Percentiles rank a stretch among this genome's conserved stretches.
Evolutionary conservation across 1,284 basidiomycete species (phyloP).

Genomic region (Porodaedalea pini): DNA sequence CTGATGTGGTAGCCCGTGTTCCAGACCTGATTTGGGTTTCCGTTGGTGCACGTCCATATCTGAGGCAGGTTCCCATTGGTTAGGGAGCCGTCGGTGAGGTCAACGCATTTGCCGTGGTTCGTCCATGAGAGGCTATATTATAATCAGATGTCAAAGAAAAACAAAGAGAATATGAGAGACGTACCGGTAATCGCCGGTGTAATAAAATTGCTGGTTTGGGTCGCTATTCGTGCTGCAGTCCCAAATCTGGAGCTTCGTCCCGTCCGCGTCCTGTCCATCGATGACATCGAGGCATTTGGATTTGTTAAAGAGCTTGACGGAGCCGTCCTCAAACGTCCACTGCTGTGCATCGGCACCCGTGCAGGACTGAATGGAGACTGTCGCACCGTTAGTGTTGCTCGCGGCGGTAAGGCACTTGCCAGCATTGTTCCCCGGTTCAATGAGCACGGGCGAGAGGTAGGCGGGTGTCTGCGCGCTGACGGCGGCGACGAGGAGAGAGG

Average conservation of each 20-base stretch:
- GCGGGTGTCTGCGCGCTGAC: conserved; percentile 16
- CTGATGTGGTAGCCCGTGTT: conserved; percentile 44
- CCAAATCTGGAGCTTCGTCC: conserved; percentile 47
- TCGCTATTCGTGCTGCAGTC: conserved; percentile 36
- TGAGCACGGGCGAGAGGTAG: conserved; percentile 30
- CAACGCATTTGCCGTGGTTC: conserved; percentile 45
- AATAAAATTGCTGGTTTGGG: conserved; percentile 43
- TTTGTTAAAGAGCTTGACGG: conserved; percentile 39
- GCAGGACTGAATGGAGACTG: conserved; percentile 43
- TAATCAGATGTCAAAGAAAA: not conserved
- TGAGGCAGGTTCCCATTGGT: conserved; percentile 41
- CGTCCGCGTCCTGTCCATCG: conserved; percentile 37
- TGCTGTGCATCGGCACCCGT: conserved; percentile 38
- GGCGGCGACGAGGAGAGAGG: conserved; percentile 8
- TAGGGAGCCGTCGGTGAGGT: conserved; percentile 39
- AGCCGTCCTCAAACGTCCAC: conserved; percentile 43
- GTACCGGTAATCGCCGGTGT: conserved; percentile 38
- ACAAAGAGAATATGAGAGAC: not conserved
- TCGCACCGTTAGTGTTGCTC: conserved; percentile 43
- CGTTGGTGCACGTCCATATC: conserved; percentile 40
- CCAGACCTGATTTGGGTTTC: conserved; percentile 47
- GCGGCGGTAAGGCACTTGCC: conserved; percentile 48
- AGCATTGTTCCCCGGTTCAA: conserved; percentile 39
- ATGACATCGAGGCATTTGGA: conserved; percentile 46
- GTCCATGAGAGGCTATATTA: conserved; percentile 37